Evolutionary conservation across 257 asterid species (phyloP).

Genomic region (Scutellaria minor): DNA sequence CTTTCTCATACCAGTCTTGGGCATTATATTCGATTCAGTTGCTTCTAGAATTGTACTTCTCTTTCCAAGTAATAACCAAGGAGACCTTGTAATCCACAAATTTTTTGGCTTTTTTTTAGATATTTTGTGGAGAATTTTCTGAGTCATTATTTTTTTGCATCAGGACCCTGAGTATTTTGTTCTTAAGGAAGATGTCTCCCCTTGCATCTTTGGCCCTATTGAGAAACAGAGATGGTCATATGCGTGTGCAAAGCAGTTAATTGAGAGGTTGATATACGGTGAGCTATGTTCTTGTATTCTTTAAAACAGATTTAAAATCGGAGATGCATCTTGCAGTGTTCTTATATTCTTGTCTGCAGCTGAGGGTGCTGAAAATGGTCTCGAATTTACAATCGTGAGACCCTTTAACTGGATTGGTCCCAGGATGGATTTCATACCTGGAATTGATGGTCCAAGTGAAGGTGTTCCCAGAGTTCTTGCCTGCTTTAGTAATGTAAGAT

Average conservation of each 20-base stretch:
- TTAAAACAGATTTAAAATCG: conserved; percentile 20
- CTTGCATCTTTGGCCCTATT: conserved; percentile 93
- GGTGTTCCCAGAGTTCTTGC: conserved; percentile 98
- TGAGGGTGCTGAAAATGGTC: conserved; percentile 98
- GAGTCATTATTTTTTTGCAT: conserved; percentile 34
- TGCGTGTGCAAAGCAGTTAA: conserved; percentile 94
- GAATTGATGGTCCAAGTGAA: conserved; percentile 96
- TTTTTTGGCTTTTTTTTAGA: conserved; percentile 23
- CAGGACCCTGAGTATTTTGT: conserved; percentile 86
- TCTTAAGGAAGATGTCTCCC: conserved; percentile 82
- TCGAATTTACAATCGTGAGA: conserved; percentile 88
- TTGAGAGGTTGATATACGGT: conserved; percentile 96
- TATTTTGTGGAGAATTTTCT: conserved; percentile 25
- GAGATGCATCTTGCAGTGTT: conserved; percentile 14
- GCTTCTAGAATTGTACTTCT: conserved; percentile 7
- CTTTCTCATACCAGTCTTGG: not conserved
- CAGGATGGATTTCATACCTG: conserved; percentile 96
- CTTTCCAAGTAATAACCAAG: conserved; percentile 7
- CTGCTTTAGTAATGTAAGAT: conserved; percentile 86
- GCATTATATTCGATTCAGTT: not conserved
- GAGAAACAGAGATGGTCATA: conserved; percentile 99
- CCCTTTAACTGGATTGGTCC: conserved; percentile 99
- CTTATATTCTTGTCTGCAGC: conserved; percentile 54
- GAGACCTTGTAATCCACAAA: not conserved
- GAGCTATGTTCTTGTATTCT: conserved; percentile 40